Conservation (phyloP, 495 filamentous ascomycete species). For the Pseudomonodictys pantanalensis region DNA sequence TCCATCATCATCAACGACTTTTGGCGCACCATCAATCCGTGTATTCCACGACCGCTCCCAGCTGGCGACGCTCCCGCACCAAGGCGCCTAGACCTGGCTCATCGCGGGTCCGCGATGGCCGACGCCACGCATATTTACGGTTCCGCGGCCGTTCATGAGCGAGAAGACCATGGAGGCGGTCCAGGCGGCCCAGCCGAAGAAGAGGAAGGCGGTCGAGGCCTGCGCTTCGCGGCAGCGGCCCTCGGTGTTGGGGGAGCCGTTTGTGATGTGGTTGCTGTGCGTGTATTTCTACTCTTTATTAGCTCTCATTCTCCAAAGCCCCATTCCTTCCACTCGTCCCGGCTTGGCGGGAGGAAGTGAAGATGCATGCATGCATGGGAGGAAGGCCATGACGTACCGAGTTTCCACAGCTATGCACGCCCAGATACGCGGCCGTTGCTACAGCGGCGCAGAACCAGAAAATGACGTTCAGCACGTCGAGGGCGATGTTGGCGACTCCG, state of each 20-base stretch:
- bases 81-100: constrained; percentile 58
- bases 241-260: constrained; percentile 51
- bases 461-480: constrained; percentile 57
- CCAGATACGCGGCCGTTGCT: constrained; percentile 60
- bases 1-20: background rate
- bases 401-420: constrained; percentile 61
- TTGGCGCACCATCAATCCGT: background rate
- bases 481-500: constrained; percentile 53
- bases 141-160: constrained; percentile 45
- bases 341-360: too few species aligned
- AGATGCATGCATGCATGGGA: too few species aligned
- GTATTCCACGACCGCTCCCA: background rate
- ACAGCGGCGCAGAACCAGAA: constrained; percentile 66
- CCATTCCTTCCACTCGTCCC: too few species aligned
- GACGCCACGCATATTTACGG: constrained; percentile 47
- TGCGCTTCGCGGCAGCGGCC: constrained; percentile 70
- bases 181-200: constrained; percentile 66
- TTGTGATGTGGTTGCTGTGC: constrained; percentile 56
- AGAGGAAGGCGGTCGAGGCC: constrained; percentile 66
- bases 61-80: background rate
- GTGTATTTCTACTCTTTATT: constrained; percentile 52
- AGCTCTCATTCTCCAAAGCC: background rate
- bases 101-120: constrained; percentile 55
- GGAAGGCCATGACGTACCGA: constrained; percentile 45
- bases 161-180: constrained; percentile 54